A percentile compares a stretch with the other conserved stretches of the same genome.
These are phyloP conservation scores for Fusarium chuoi DNA, from an alignment of 2,329 filamentous ascomycete species.

Conservation along the genomic window DNA sequence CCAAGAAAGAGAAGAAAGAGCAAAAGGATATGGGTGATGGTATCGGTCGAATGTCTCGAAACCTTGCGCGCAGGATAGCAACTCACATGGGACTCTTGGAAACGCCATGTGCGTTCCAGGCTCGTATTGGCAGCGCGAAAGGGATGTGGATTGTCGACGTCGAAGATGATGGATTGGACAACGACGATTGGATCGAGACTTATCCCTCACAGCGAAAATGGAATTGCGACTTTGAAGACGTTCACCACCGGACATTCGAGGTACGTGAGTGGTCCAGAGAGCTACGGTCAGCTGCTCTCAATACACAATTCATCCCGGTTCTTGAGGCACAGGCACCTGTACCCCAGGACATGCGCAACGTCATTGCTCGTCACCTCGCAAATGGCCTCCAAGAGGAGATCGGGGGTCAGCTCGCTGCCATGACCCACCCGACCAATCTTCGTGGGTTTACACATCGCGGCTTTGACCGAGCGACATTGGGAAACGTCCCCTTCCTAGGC, in stretches of 20 bases:
- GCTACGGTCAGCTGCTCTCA: conserved; percentile 63
- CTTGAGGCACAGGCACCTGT: conserved; percentile 68
- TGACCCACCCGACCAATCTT: conserved; percentile 61
- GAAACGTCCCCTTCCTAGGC: conserved; percentile 56
- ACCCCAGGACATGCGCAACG: conserved; percentile 54
- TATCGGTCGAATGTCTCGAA: conserved; percentile 71
- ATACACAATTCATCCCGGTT: conserved; percentile 75
- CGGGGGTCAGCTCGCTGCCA: conserved; percentile 59
- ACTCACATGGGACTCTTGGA: conserved; percentile 60
- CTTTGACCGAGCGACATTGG: conserved; percentile 53
- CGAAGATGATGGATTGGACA: conserved; percentile 51
- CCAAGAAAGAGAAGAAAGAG: conserved; percentile 58
- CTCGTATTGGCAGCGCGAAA: conserved; percentile 76
- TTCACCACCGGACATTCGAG: conserved; percentile 71
- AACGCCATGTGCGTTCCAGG: conserved; percentile 75
- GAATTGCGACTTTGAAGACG: conserved; percentile 59
- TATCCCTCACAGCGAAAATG: conserved; percentile 77
- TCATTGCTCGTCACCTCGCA: conserved; percentile 61
- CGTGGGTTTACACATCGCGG: conserved; percentile 64
- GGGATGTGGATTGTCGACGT: conserved; percentile 77
- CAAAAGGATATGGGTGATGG: conserved; percentile 72
- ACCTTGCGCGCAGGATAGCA: conserved; percentile 65
- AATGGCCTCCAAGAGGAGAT: conserved; percentile 64
- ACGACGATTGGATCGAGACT: conserved; percentile 72
- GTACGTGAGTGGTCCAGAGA: conserved; percentile 57